phyloP scores from a whole-genome alignment of 179 eudicot species.

The Heliamphora pulchella region DNA sequence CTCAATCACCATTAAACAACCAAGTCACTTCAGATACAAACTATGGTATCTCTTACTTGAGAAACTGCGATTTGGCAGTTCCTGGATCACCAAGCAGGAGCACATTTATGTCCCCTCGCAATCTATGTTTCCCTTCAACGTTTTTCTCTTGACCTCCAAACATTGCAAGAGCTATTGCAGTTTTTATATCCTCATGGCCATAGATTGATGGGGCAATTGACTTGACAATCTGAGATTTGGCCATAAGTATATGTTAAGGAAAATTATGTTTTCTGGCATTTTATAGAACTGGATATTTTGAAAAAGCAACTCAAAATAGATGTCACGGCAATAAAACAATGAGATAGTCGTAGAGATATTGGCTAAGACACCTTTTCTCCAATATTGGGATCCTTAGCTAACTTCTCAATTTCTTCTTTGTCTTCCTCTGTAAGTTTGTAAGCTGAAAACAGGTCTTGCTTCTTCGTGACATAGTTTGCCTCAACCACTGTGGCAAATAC shows the following conservation, averaged over 20 bases:
- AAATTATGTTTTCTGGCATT: neutral
- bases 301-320: neutral
- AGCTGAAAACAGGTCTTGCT: constrained; percentile 91
- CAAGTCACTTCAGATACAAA: neutral
- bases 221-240: constrained; percentile 54
- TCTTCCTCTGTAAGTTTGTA: constrained; percentile 92
- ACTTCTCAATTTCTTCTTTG: constrained; percentile 83
- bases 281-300: neutral
- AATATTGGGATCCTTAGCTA: constrained; percentile 85
- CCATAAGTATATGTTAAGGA: neutral
- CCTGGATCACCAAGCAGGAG: constrained; percentile 97
- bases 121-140: constrained; percentile 86
- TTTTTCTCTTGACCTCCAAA: constrained; percentile 96
- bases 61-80: constrained; percentile 94
- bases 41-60: constrained; percentile 47
- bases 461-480: constrained; percentile 87
- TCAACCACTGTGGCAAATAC: constrained; percentile 95
- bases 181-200: constrained; percentile 96
- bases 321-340: neutral
- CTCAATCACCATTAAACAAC: neutral
- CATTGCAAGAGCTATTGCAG: constrained; percentile 95
- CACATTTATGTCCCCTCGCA: constrained; percentile 89
- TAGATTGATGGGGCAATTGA: constrained; percentile 96
- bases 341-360: neutral
- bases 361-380: constrained; percentile 67